Conservation (phyloP, 1,284 basidiomycete genomes). For the Ustilago nuda region DNA sequence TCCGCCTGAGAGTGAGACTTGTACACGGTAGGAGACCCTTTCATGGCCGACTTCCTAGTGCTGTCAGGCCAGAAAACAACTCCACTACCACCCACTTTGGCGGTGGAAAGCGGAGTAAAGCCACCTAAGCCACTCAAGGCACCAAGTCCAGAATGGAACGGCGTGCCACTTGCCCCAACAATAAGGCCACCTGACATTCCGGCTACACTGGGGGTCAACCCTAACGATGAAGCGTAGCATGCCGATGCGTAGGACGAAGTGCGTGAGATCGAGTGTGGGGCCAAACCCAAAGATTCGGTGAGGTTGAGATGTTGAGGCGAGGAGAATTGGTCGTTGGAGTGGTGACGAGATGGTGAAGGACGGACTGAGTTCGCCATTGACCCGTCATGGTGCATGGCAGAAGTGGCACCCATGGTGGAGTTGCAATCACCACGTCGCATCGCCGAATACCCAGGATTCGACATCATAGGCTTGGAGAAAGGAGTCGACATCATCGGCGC, state of each 20-base stretch:
- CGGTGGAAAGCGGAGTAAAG: conserved; percentile 36
- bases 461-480: conserved; percentile 39
- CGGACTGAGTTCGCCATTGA: conserved; percentile 19
- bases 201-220: conserved; percentile 57
- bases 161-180: conserved; percentile 12
- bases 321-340: conserved; percentile 57
- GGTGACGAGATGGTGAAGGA: conserved; percentile 35
- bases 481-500: conserved; percentile 43
- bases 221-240: conserved; percentile 50
- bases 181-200: conserved; percentile 37
- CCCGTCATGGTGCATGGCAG: conserved; percentile 6
- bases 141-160: conserved; percentile 39
- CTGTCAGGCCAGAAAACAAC: conserved; percentile 36
- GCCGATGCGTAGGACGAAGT: conserved; percentile 33
- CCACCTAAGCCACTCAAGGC: conserved; percentile 34
- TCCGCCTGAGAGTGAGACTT: conserved; percentile 11
- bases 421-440: conserved; percentile 25
- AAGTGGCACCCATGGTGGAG: not conserved
- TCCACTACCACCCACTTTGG: conserved; percentile 15
- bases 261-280: conserved; percentile 61
- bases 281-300: conserved; percentile 61
- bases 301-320: conserved; percentile 65
- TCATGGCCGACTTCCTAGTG: conserved; percentile 18
- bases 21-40: conserved; percentile 33
- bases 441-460: conserved; percentile 28